Evolutionary conservation across 441 rosid genomes (phyloP).

Genomic region (Flueggea neowawraea): DNA sequence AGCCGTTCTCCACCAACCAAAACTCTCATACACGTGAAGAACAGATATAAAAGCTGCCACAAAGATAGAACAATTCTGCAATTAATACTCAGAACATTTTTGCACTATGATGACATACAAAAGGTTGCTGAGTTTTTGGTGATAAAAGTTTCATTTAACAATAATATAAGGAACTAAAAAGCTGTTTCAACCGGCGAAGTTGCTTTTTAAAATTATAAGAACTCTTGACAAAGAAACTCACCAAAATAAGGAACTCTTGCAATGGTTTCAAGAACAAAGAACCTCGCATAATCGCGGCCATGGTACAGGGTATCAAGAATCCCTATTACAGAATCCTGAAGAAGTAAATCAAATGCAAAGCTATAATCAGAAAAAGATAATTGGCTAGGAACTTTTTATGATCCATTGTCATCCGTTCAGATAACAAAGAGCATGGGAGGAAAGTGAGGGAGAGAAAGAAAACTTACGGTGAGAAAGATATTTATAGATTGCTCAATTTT

Average conservation of each 20-base stretch:
- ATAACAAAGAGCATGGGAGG: neutral
- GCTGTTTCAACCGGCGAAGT: neutral
- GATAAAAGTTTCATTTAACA: no score
- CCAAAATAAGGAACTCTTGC: conserved; percentile 98
- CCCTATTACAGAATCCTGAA: conserved; percentile 83
- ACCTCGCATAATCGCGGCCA: conserved; percentile 83
- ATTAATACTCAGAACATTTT: neutral
- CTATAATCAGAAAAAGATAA: neutral
- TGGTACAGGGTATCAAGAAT: conserved; percentile 74
- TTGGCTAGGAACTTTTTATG: no score
- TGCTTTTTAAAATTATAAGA: neutral
- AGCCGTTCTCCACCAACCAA: conserved; percentile 99
- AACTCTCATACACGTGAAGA: conserved; percentile 95
- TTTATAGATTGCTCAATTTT: conserved; percentile 76
- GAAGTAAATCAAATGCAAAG: neutral
- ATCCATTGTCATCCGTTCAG: no score
- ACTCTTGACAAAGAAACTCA: conserved; percentile 23
- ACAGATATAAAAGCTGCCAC: conserved; percentile 90
- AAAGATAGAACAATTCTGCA: conserved; percentile 2
- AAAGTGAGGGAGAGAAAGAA: neutral
- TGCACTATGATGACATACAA: neutral
- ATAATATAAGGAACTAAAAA: neutral
- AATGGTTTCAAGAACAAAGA: conserved; percentile 90
- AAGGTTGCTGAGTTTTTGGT: neutral
- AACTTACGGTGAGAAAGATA: conserved; percentile 69